A percentile compares a stretch with the other conserved stretches of the same genome.
These are phyloP conservation scores for Amaranthus cruentus DNA, from an alignment of 148 eudicot genomes.

Conservation along the genomic window DNA sequence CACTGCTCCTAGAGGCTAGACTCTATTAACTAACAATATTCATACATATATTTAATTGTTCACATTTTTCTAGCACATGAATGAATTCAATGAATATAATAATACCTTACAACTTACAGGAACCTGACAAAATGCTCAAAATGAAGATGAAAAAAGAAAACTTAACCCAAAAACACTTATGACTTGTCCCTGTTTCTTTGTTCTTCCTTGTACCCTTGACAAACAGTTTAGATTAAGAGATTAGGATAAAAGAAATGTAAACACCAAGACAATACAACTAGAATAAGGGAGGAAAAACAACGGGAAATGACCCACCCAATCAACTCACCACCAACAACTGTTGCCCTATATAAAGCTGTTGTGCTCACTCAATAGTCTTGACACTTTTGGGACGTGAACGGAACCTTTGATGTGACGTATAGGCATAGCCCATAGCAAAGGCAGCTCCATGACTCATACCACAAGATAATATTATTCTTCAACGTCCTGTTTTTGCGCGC, in stretches of 20 bases:
- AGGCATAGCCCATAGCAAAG: slow-evolving; percentile 14
- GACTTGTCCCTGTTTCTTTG: slow-evolving; percentile 10
- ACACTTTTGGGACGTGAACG: slow-evolving; percentile 13
- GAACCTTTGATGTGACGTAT: slow-evolving; percentile 8
- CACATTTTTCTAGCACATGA: slow-evolving; percentile 38
- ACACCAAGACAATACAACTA: slow-evolving; percentile 18
- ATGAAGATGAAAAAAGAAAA: background rate
- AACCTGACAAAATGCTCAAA: slow-evolving; percentile 13
- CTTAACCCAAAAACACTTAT: slow-evolving; percentile 32
- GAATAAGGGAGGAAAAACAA: slow-evolving; percentile 8
- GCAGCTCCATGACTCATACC: slow-evolving; percentile 2
- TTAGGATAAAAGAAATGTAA: slow-evolving; percentile 16
- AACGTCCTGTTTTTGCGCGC: slow-evolving; percentile 83
- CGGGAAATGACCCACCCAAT: slow-evolving; percentile 26
- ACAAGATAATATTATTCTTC: slow-evolving; percentile 7
- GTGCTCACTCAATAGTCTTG: slow-evolving; percentile 10
- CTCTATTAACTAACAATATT: slow-evolving; percentile 8
- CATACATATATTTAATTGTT: slow-evolving; percentile 28
- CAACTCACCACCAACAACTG: slow-evolving; percentile 35
- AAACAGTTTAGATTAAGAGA: slow-evolving; percentile 13
- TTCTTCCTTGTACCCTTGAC: slow-evolving; percentile 19
- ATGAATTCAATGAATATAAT: slow-evolving; percentile 79
- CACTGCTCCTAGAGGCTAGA: background rate
- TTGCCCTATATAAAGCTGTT: slow-evolving; percentile 22
- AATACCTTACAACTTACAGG: slow-evolving; percentile 37